These are phyloP conservation scores for Neostapfia colusana DNA, from an alignment of 176 grass and related monocot genomes.

Conservation along the genomic window DNA sequence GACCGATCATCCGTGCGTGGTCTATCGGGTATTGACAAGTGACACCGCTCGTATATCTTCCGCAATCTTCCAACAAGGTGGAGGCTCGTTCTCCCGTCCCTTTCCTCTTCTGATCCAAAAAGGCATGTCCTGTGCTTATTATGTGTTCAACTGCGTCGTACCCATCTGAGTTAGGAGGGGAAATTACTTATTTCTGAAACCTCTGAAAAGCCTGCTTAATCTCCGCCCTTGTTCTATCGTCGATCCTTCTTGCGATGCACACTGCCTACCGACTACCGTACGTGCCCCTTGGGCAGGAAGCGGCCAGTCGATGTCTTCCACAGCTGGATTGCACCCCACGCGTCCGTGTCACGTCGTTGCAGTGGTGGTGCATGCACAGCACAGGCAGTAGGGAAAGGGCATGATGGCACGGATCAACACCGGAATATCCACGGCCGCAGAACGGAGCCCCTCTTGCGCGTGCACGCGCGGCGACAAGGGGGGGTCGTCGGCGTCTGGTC, in stretches of 20 bases:
- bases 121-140: not conserved
- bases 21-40: too few relatives aligned
- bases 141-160: not conserved
- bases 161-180: too few relatives aligned
- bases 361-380: not conserved
- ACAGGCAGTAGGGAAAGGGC: not conserved
- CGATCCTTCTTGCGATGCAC: not conserved
- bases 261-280: too few relatives aligned
- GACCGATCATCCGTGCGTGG: too few relatives aligned
- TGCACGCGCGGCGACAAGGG: conserved; percentile 25
- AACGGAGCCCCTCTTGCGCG: not conserved
- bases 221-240: too few relatives aligned
- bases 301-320: not conserved
- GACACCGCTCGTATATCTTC: not conserved
- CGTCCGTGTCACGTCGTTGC: not conserved
- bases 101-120: not conserved
- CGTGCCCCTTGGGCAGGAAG: not conserved
- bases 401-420: not conserved
- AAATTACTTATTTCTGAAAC: not conserved
- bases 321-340: not conserved
- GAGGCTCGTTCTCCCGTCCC: not conserved
- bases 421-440: conserved; percentile 11
- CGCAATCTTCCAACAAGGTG: conserved; percentile 1
- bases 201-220: too few relatives aligned
- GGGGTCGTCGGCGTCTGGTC: conserved; percentile 3